Percentiles rank a stretch among this genome's conserved stretches.
Conservation (phyloP, 1,284 basidiomycete species). For the Cutaneotrichosporon arboriforme region DNA sequence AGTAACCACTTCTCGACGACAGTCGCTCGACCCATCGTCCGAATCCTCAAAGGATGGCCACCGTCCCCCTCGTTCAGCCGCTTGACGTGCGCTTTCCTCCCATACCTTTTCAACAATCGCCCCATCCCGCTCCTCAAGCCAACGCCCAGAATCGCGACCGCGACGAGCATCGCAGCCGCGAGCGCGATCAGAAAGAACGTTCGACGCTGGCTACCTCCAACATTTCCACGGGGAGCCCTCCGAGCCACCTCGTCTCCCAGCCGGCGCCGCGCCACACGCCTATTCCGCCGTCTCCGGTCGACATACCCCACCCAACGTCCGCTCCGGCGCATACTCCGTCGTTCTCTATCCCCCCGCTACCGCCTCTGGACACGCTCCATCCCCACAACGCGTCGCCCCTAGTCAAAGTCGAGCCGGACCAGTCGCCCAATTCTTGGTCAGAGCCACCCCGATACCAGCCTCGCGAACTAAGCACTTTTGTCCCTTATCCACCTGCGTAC, state of each 20-base stretch:
- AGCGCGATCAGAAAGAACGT: background rate
- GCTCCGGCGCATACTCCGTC: background rate
- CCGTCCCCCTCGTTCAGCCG: slow-evolving; percentile 9
- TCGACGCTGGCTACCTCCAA: no score
- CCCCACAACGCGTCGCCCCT: background rate
- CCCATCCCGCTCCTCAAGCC: background rate
- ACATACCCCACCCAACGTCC: background rate
- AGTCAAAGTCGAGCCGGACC: background rate
- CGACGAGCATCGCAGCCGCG: background rate
- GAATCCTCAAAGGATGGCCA: slow-evolving; percentile 5
- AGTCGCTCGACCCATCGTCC: background rate
- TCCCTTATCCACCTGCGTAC: background rate
- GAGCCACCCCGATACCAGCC: background rate
- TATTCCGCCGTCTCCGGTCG: background rate
- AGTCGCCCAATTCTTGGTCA: background rate
- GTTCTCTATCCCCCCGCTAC: background rate
- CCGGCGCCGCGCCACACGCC: background rate
- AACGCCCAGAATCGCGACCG: background rate
- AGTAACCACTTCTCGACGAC: background rate
- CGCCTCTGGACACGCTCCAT: background rate
- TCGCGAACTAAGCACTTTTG: background rate
- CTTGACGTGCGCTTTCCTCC: slow-evolving; percentile 2
- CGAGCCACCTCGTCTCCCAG: background rate
- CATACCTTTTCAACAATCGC: background rate
- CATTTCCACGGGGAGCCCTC: background rate